Conservation (phyloP, 768 basidiomycete genomes). For the Coprinopsis marcescibilis region DNA sequence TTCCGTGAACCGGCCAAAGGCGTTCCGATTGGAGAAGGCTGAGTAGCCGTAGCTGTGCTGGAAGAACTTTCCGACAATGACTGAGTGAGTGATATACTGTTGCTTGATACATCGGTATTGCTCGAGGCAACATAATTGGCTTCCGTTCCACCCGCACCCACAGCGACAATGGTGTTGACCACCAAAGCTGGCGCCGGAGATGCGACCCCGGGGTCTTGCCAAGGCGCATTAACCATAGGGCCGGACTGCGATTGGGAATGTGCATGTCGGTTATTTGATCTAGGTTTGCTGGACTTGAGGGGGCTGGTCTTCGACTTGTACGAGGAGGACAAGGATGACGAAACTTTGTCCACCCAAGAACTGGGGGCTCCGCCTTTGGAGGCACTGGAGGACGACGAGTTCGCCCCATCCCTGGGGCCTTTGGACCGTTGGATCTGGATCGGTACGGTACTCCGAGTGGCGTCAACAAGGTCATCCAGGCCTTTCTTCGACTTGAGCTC, state of each 20-base stretch:
- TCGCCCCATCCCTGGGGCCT: slow-evolving; percentile 18
- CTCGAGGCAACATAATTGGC: slow-evolving; percentile 26
- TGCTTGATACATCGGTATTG: slow-evolving; percentile 2
- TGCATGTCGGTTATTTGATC: slow-evolving; percentile 17
- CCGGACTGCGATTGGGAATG: slow-evolving; percentile 36
- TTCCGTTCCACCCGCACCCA: slow-evolving; percentile 36
- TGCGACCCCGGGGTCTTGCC: slow-evolving; percentile 49
- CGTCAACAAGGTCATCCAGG: neutral
- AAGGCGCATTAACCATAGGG: slow-evolving; percentile 31
- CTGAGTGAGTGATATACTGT: neutral
- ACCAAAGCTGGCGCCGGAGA: slow-evolving; percentile 49
- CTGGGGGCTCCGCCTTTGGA: slow-evolving; percentile 19
- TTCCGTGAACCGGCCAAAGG: slow-evolving; percentile 19
- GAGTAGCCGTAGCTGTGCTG: slow-evolving; percentile 31
- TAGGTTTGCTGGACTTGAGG: slow-evolving; percentile 26
- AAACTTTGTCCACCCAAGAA: slow-evolving; percentile 37
- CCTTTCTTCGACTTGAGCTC: slow-evolving; percentile 20
- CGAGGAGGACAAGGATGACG: slow-evolving; percentile 31
- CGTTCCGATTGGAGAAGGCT: slow-evolving; percentile 36
- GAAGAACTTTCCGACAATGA: slow-evolving; percentile 35
- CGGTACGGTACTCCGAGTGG: neutral
- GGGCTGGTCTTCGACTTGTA: slow-evolving; percentile 31
- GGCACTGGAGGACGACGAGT: slow-evolving; percentile 32
- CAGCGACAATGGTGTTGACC: slow-evolving; percentile 42
- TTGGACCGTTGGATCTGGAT: slow-evolving; percentile 16